Conservation (phyloP, 441 rosid species). For the Melastoma candidum region DNA sequence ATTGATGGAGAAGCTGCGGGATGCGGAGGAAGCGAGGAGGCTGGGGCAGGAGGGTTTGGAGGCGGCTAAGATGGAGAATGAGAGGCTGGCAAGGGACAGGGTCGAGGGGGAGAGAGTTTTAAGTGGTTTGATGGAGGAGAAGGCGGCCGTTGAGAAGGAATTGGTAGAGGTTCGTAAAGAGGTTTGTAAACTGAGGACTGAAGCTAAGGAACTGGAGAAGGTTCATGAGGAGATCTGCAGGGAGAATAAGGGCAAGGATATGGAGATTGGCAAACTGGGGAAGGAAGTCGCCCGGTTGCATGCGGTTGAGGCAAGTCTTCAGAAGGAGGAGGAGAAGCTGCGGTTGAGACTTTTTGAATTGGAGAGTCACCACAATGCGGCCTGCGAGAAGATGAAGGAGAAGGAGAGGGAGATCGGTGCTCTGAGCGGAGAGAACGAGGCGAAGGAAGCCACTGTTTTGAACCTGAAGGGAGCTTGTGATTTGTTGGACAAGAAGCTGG, state of each 20-base stretch:
- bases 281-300: conserved; percentile 21
- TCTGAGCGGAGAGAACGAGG: conserved; percentile 24
- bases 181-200: conserved; percentile 20
- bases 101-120: conserved; percentile 15
- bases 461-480: conserved; percentile 21
- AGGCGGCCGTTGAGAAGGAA: conserved; percentile 14
- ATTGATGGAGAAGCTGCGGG: conserved; percentile 23
- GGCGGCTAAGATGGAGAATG: conserved; percentile 17
- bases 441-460: conserved; percentile 21
- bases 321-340: conserved; percentile 2
- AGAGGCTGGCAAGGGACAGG: conserved; percentile 19
- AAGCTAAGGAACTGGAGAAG: conserved; percentile 20
- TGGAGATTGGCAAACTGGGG: conserved; percentile 33
- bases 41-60: conserved; percentile 21
- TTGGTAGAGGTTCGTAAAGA: conserved; percentile 21
- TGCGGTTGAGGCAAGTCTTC: conserved; percentile 19
- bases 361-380: conserved; percentile 28
- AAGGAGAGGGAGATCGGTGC: conserved; percentile 22
- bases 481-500: conserved; percentile 9
- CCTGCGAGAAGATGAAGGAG: conserved; percentile 18
- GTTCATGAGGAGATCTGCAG: conserved; percentile 31
- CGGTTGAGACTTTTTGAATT: conserved; percentile 22
- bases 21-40: conserved; percentile 25
- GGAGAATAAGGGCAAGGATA: conserved; percentile 23
- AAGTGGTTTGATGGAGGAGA: conserved; percentile 15